Evolutionary conservation across 805 yeast genomes (phyloP).

Genomic region (Priceomyces haplophilus): DNA sequence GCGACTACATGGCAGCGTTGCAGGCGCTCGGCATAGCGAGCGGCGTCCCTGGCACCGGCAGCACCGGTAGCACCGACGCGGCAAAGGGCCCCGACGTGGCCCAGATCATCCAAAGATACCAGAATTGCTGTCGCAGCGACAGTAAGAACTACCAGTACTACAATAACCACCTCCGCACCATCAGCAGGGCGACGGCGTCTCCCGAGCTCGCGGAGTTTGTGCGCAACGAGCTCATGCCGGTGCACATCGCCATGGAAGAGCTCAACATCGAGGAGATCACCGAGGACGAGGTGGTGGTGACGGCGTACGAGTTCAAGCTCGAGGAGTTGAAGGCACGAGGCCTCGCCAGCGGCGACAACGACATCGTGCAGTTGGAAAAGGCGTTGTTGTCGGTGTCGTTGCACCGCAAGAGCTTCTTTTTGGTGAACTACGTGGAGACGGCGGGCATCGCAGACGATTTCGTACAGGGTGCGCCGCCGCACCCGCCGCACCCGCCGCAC

Average conservation of each 20-base stretch:
- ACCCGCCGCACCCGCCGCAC: no score
- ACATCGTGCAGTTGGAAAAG: slow-evolving; percentile 42
- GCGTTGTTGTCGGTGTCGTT: slow-evolving; percentile 64
- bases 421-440: slow-evolving; percentile 53
- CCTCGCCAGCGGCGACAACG: slow-evolving; percentile 31
- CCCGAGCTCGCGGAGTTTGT: slow-evolving; percentile 19
- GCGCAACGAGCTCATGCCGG: slow-evolving; percentile 32
- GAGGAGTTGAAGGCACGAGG: slow-evolving; percentile 42
- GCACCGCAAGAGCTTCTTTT: slow-evolving; percentile 51
- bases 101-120: slow-evolving; percentile 33
- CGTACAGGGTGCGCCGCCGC: slow-evolving; percentile 16
- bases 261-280: slow-evolving; percentile 41
- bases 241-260: slow-evolving; percentile 31
- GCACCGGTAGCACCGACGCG: slow-evolving; percentile 8
- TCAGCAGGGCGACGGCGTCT: slow-evolving; percentile 27
- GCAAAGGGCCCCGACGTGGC: slow-evolving; percentile 21
- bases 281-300: slow-evolving; percentile 62
- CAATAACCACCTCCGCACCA: slow-evolving; percentile 25
- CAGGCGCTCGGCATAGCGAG: slow-evolving; percentile 25
- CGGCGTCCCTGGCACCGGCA: no score
- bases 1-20: slow-evolving; percentile 33
- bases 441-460: no score
- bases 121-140: slow-evolving; percentile 26
- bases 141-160: slow-evolving; percentile 37
- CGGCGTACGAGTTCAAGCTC: slow-evolving; percentile 66